Base-by-base conservation (phyloP, 208 protist genomes). In the Leishmania amazonensis region DNA sequence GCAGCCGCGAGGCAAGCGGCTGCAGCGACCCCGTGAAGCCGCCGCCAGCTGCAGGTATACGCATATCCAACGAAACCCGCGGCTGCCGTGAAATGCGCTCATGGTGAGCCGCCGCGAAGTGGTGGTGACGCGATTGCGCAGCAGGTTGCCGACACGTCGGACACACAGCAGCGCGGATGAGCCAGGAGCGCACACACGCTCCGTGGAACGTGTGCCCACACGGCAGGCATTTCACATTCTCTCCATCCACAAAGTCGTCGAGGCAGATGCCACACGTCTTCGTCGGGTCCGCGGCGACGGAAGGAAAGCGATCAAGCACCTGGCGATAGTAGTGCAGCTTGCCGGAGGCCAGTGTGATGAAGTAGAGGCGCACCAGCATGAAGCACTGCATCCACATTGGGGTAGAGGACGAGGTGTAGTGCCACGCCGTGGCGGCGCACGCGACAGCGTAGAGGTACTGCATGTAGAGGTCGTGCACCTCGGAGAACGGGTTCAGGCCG, bases 161-260 rank as follows among this genome's bases (percentile, higher is more conserved):
- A 80, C 96, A 98, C 45, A 77, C 82, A 9, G 80, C 72, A 24
- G 76, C 21, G 35, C 83, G 86, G 79, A 93, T 81, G 40, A 98
- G 83, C 93, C 96, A 98, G 40, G 81, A 85, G 62, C 92, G 90
- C 53, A 97, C 81, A 77, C 96, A 98, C 15, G 76, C 79, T 21
- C 85, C 84, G 85, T 98, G 96, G 75, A 97, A 97, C 67, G 85
- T 78, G 78, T 98, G 96, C 1, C 92, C 93, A 68, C 96, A 98
- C 21, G 91, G 91, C 76, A 98, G 86, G 57, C 86, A 82, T 67
- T 87, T 89, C 38, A 93, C 94, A 21, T 19, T 64, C 38, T 90
- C 89, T 15, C 54, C 54, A 3, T 28, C 13, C 1, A 75, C 58
- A n/a, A 97, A 90, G 53, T 85, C 77, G 38, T 96, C 92, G 13